These are phyloP conservation scores for Tetrahymena malaccensis DNA, from an alignment of 73 alveolate species.

Conservation along the genomic window DNA sequence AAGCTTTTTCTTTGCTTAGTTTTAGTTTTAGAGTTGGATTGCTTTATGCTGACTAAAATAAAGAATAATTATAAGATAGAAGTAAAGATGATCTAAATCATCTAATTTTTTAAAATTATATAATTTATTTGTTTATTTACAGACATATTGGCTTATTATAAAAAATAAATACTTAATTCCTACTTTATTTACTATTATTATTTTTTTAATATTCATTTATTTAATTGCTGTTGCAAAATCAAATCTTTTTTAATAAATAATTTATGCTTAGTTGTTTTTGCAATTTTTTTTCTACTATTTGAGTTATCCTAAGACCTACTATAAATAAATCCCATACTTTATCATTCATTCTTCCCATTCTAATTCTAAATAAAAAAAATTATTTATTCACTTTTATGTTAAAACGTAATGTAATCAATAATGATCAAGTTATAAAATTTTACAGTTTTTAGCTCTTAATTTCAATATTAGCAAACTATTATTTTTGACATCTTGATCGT, in stretches of 20 bases:
- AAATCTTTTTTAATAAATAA: background rate
- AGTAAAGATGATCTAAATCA: too few species aligned
- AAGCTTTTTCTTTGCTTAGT: too few species aligned
- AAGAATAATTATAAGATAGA: too few species aligned
- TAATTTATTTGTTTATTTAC: background rate
- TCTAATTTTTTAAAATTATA: too few species aligned
- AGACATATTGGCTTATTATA: background rate
- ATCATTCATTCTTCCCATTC: background rate
- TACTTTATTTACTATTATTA: too few species aligned
- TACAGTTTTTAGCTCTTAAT: background rate
- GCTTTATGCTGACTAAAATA: too few species aligned
- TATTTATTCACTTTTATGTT: background rate
- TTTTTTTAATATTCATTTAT: too few species aligned
- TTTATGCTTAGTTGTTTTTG: background rate
- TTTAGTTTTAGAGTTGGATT: too few species aligned
- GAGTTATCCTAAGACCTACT: background rate
- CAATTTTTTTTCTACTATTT: too few species aligned
- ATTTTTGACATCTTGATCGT: slow-evolving; percentile 28
- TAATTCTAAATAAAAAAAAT: background rate
- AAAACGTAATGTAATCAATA: background rate
- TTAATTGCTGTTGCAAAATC: background rate
- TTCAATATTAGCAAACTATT: slow-evolving; percentile 18
- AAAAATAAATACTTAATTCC: too few species aligned
- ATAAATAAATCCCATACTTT: background rate
- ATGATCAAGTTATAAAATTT: background rate